Evolutionary conservation across 192 early-diverging fungal species (phyloP).

Genomic region (Backusella westeae): DNA sequence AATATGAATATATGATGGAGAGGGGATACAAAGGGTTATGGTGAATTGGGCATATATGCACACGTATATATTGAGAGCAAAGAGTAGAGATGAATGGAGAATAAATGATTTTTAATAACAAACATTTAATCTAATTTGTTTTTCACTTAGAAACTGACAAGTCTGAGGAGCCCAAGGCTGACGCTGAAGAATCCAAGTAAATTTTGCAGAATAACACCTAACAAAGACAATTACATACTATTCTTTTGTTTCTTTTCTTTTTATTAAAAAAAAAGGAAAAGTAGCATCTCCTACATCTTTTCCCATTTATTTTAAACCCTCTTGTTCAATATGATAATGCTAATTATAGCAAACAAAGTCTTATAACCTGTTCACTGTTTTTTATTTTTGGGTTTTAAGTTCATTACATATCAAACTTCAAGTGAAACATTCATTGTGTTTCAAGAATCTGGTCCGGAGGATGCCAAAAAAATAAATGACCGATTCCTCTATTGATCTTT

Average conservation of each 20-base stretch:
- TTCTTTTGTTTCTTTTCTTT: not conserved
- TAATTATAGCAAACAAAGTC: not conserved
- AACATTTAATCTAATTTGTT: slow-evolving; percentile 60
- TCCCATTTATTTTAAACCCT: not conserved
- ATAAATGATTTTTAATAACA: slow-evolving; percentile 59
- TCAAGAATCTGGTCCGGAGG: not conserved
- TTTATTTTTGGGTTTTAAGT: not conserved
- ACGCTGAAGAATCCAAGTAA: slow-evolving; percentile 17
- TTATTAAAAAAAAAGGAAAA: not conserved
- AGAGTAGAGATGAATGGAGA: not conserved
- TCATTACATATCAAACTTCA: not conserved
- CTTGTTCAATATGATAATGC: not conserved
- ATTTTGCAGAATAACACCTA: not conserved
- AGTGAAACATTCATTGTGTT: not conserved
- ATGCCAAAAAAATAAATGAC: not conserved
- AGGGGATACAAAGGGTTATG: not conserved
- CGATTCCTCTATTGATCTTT: not conserved
- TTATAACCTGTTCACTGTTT: not conserved
- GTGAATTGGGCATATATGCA: slow-evolving; percentile 91
- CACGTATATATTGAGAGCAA: slow-evolving; percentile 23
- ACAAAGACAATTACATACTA: not conserved
- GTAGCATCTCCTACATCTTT: not conserved
- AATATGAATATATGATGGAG: slow-evolving; percentile 54
- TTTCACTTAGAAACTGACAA: slow-evolving; percentile 22
- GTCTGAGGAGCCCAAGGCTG: slow-evolving; percentile 20